These are phyloP conservation scores for Pyrenochaeta sp. DNA, from an alignment of 2,329 filamentous ascomycete genomes.

Conservation along the genomic window DNA sequence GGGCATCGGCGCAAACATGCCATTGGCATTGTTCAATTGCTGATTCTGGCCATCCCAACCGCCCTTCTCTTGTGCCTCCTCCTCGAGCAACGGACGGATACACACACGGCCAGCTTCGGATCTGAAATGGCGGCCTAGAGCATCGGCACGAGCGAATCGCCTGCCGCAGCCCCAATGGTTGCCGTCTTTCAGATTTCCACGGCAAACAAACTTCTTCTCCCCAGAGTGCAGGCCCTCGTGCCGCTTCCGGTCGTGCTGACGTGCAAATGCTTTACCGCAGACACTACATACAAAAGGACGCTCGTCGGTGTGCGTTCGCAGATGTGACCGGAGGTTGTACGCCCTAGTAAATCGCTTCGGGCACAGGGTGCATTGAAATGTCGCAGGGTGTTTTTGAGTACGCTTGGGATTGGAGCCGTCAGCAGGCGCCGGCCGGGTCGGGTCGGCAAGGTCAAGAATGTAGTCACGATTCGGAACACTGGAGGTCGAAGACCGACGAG, in stretches of 20 bases:
- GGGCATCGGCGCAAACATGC: slow-evolving; percentile 44
- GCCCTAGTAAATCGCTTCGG: slow-evolving; percentile 96
- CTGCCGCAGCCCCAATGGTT: slow-evolving; percentile 92
- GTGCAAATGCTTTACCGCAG: slow-evolving; percentile 95
- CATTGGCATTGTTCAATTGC: slow-evolving; percentile 65
- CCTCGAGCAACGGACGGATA: slow-evolving; percentile 95
- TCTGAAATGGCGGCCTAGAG: slow-evolving; percentile 91
- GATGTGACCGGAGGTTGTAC: slow-evolving; percentile 93
- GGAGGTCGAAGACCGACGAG: slow-evolving; percentile 60
- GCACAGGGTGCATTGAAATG: slow-evolving; percentile 92
- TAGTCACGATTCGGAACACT: slow-evolving; percentile 71
- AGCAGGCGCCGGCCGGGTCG: slow-evolving; percentile 73
- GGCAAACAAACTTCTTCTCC: slow-evolving; percentile 98
- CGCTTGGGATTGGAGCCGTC: slow-evolving; percentile 69
- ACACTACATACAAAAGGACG: slow-evolving; percentile 96
- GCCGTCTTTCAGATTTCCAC: slow-evolving; percentile 83
- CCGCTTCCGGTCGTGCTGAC: slow-evolving; percentile 95
- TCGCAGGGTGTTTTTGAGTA: slow-evolving; percentile 97
- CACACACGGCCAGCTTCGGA: slow-evolving; percentile 95
- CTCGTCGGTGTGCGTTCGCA: slow-evolving; percentile 97
- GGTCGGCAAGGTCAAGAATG: slow-evolving; percentile 90
- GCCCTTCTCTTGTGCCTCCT: slow-evolving; percentile 83
- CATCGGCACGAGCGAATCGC: slow-evolving; percentile 93
- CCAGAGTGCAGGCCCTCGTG: slow-evolving; percentile 96
- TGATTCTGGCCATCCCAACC: slow-evolving; percentile 65